Conservation (phyloP, 2,329 filamentous ascomycete species). For the Beauveria sp. region DNA sequence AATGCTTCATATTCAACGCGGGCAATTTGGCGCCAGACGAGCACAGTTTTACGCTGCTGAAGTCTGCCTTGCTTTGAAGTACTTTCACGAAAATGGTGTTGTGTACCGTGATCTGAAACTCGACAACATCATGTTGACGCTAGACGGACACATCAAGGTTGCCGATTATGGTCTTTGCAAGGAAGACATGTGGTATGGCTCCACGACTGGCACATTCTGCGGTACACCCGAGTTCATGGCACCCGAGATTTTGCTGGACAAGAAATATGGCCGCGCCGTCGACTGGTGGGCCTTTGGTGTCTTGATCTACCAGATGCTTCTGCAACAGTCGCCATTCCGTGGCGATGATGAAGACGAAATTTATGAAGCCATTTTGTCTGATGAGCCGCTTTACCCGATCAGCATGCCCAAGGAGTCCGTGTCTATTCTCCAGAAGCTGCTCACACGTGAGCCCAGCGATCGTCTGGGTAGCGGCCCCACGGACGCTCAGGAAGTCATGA, state of each 20-base stretch:
- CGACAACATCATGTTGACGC: constrained; percentile 81
- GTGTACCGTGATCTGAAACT: constrained; percentile 98
- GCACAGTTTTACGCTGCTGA: constrained; percentile 99
- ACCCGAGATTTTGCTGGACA: constrained; percentile 95
- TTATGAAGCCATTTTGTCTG: constrained; percentile 94
- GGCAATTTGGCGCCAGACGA: constrained; percentile 90
- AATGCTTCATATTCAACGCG: constrained; percentile 97
- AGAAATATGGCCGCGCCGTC: constrained; percentile 94
- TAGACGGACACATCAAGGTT: constrained; percentile 98
- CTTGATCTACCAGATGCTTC: constrained; percentile 97
- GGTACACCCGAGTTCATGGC: constrained; percentile 99
- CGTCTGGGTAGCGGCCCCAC: constrained; percentile 90
- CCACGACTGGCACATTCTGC: constrained; percentile 95
- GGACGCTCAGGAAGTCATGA: constrained; percentile 98
- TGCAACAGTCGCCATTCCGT: constrained; percentile 97
- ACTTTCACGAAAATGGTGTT: constrained; percentile 98
- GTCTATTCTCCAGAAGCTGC: constrained; percentile 92
- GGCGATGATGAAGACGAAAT: constrained; percentile 99
- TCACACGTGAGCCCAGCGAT: constrained; percentile 90
- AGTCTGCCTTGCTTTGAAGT: constrained; percentile 93
- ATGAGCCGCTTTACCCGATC: constrained; percentile 95
- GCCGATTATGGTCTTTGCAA: constrained; percentile 98
- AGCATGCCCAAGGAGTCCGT: constrained; percentile 98
- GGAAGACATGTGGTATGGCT: constrained; percentile 99
- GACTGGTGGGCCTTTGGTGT: constrained; percentile 99